Base-by-base conservation (phyloP, 305 asterid species). In the Coffea humblotiana region DNA sequence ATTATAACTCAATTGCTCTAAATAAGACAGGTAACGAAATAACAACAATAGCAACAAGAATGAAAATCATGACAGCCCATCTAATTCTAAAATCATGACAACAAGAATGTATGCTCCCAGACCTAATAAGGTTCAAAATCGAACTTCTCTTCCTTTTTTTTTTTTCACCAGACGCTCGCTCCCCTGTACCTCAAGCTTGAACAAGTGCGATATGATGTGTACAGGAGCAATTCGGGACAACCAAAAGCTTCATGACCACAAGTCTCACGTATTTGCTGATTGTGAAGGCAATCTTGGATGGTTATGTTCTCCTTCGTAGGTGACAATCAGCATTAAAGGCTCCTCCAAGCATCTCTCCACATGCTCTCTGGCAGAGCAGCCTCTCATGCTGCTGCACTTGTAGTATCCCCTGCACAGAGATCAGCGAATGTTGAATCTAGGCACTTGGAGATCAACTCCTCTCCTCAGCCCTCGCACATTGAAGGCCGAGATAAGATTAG, bases 371-470 rank as follows among this genome's bases (percentile, higher is more conserved):
- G 98, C 98, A 8, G 98, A 97, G 76, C 98, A 94, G 48, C 98
- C 98, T 90, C 98, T 90, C 94, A 94, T 87, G 86, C 97, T 94
- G 82, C 98, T 94, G 85, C 98, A 94, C 82, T 94, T 94, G 75
- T 94, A 94, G 89, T 94, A 94, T 80, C 98, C 97, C 91, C 98
- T 94, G 91, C 86, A 90, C 72, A 52, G 61, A 65, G 23, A 25
- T 19, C 35, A 51, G 61, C 78, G 16, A 66, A 40, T 4, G 29
- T 37, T 49, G 5, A 43, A 63, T 6, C 27, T 25, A 14, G 48
- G 47, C 69, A 51, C 27, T 40, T 37, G 13, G n/a, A 4, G 32
- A 40, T 29, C 32, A 23, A 54, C 48, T 21, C 32, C 49, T 32
- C 32, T 37, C 37, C 43, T n/a, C 40, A 9, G 2, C 61, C 73